Evolutionary conservation across 1,284 basidiomycete genomes (phyloP).

Genomic region (Tetrapyrgos nigripes): DNA sequence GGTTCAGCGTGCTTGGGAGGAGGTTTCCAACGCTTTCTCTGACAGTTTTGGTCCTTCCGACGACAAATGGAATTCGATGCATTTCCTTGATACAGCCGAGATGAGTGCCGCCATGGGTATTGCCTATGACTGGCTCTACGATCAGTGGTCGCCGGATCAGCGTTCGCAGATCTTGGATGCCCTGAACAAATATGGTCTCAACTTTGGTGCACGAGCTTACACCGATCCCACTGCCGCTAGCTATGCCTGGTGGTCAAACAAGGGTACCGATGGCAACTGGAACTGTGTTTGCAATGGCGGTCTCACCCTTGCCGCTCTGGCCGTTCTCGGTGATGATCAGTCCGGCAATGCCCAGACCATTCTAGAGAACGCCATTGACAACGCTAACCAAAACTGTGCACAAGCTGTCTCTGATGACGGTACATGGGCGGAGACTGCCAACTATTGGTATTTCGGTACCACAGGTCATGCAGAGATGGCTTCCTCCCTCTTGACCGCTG

Average conservation of each 20-base stretch:
- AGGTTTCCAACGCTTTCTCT: conserved; percentile 69
- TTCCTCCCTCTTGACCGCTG: conserved; percentile 84
- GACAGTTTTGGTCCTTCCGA: conserved; percentile 64
- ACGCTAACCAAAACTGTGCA: conserved; percentile 85
- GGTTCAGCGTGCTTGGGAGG: conserved; percentile 85
- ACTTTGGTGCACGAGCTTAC: conserved; percentile 63
- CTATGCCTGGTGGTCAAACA: conserved; percentile 66
- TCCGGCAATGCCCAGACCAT: conserved; percentile 76
- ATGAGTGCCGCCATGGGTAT: conserved; percentile 88
- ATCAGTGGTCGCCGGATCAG: conserved; percentile 82
- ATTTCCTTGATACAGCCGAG: conserved; percentile 97
- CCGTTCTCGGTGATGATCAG: conserved; percentile 87
- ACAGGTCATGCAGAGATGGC: conserved; percentile 94
- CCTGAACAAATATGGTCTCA: conserved; percentile 83
- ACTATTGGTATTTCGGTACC: conserved; percentile 97
- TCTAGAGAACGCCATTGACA: conserved; percentile 72
- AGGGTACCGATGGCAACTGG: conserved; percentile 84
- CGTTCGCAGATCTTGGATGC: conserved; percentile 74
- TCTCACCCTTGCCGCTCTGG: conserved; percentile 88
- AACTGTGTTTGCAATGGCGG: conserved; percentile 98
- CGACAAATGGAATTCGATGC: conserved; percentile 83
- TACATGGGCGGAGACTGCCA: conserved; percentile 94
- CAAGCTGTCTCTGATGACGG: conserved; percentile 74
- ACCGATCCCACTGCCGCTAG: conserved; percentile 41
- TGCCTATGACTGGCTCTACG: conserved; percentile 96